Conservation (phyloP, 257 asterid genomes). For the Oldenlandia corymbosa region DNA sequence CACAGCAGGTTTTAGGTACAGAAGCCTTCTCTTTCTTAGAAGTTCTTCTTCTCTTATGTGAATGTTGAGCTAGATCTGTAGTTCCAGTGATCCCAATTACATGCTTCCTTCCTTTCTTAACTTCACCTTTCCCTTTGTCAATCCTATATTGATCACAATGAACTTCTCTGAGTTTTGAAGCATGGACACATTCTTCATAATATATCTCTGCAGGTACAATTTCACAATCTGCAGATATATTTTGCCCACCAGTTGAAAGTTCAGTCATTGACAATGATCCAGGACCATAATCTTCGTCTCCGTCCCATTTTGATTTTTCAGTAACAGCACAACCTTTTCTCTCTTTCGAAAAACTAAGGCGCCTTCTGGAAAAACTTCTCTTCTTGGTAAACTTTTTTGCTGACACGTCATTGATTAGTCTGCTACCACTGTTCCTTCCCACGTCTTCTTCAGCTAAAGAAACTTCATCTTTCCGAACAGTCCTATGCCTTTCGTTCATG, state of each 20-base stretch:
- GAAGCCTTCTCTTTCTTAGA: conserved; percentile 15
- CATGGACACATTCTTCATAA: conserved; percentile 10
- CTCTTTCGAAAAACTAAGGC: neutral
- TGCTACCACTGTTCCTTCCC: neutral
- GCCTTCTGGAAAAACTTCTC: conserved; percentile 9
- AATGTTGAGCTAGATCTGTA: conserved; percentile 10
- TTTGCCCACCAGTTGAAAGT: conserved; percentile 4
- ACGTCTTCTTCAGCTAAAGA: neutral
- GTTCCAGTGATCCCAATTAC: neutral
- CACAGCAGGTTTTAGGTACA: conserved; percentile 17
- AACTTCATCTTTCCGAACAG: conserved; percentile 14
- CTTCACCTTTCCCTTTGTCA: neutral
- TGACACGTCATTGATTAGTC: conserved; percentile 7
- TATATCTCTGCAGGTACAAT: conserved; percentile 1
- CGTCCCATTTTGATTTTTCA: conserved; percentile 5
- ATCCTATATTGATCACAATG: neutral
- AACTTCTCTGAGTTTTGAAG: conserved; percentile 12
- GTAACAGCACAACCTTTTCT: neutral
- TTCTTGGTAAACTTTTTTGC: conserved; percentile 20
- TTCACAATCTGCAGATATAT: neutral
- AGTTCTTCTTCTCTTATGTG: conserved; percentile 14
- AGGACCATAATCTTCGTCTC: conserved; percentile 18
- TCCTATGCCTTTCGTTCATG: conserved; percentile 16
- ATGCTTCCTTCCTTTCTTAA: neutral
- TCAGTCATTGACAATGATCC: conserved; percentile 16